Conservation (phyloP, 805 yeast species). For the Starmerella geochares region DNA sequence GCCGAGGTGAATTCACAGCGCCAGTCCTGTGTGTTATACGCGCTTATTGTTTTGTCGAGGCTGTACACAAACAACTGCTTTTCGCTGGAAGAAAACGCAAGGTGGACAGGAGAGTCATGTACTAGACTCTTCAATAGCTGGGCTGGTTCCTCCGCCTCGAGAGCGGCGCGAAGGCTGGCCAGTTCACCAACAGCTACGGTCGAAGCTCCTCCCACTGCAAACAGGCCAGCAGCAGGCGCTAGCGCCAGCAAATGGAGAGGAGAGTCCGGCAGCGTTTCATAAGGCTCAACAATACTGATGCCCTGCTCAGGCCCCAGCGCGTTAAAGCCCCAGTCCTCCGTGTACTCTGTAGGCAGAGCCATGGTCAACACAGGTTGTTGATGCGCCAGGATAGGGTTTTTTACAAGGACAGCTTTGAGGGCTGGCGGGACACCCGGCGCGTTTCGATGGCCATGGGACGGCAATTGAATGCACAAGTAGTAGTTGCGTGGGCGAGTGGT, state of each 20-base stretch:
- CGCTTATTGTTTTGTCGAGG: not conserved
- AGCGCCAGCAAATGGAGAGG: not conserved
- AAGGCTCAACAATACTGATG: constrained; percentile 10
- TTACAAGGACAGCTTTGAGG: too few relatives aligned
- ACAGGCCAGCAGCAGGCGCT: not conserved
- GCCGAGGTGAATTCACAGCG: not conserved
- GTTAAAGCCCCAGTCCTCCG: constrained; percentile 26
- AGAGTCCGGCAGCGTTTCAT: not conserved
- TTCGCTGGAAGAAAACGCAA: constrained; percentile 1
- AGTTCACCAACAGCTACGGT: constrained; percentile 16
- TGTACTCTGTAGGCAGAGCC: constrained; percentile 15
- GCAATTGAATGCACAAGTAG: too few relatives aligned
- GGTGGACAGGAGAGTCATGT: not conserved
- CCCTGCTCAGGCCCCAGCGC: constrained; percentile 23
- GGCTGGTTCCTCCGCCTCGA: not conserved
- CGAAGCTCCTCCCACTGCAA: constrained; percentile 20
- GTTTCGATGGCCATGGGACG: too few relatives aligned
- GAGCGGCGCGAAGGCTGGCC: constrained; percentile 4
- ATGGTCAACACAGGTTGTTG: constrained; percentile 4
- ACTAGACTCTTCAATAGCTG: not conserved
- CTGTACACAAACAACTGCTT: constrained; percentile 4
- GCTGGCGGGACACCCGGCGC: too few relatives aligned
- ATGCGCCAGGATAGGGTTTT: not conserved
- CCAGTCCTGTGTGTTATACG: not conserved
- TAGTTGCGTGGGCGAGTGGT: too few relatives aligned